Evolutionary conservation across 1,284 basidiomycete species (phyloP), one percentile per base, ranked within the genome.

Genomic region (Wallemia ichthyophaga): DNA sequence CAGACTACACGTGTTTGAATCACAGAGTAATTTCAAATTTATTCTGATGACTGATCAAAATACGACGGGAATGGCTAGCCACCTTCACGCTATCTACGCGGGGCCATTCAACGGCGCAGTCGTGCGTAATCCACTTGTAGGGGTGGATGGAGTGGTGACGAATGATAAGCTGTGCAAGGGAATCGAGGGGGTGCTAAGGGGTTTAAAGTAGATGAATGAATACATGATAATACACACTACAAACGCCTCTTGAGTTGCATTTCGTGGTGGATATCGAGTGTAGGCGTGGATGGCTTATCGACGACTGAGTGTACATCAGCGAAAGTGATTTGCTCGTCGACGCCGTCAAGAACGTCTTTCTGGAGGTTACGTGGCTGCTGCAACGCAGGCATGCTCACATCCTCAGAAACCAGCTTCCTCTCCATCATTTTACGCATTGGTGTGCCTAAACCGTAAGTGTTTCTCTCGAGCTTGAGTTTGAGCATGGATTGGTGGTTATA

Each of bases 401-500:
- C 55, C 19, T 24, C 15, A 13, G 55, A 13, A 13, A 24, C 55
- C 57, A 89, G 77, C 74, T 83, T 85, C 66, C 89, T 77, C 70
- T 98, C 92, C 92, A 98, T 96, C 65, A 92, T 74, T 61, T 80
- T 73, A 55, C 89, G 77, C 68, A 94, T 77, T 2, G 92, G 92
- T 32, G 84, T 81, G 64, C 85, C 85, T 63, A 96, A 69, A 33
- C 92, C 92, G 67, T 82, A 84, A 33, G 82, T 71, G 70, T 89
- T 82, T 59, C 91, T 78, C 68, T 88, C 78, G 71, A 94, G 73
- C 55, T 79, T 87, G 62, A 94, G 74, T 69, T 84, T 83, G 60
- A 91, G 69, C 68, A 84, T 83, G 68, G 87, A 82, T 68, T 92
- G 87, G 2, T 91, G 91, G 64, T 80, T 80, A 60, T 88, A 81